Evolutionary conservation across 352 stramenopile genomes (phyloP), one percentile per base, ranked within the genome.

Genomic region (Globisporangium spinosum): DNA sequence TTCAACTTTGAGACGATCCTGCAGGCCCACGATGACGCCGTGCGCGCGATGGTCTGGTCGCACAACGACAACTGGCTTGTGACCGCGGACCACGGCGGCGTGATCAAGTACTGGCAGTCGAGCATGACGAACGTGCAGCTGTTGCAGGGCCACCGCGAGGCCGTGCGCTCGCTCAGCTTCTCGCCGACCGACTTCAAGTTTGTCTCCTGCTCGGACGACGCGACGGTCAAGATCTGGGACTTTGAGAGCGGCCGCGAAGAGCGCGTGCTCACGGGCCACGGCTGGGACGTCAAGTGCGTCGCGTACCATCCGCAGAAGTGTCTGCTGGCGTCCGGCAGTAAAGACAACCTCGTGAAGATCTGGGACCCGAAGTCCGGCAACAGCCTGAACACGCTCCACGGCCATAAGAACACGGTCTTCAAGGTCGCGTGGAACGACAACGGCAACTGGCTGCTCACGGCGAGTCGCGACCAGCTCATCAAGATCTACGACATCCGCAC

Each of bases 1-100:
- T 99, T 99, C 83, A 98, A 98, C 68, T 99, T 98, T 75, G 97
- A 99, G 86, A 96, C 97, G 2, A 98, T 98, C 66, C 88, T 99
- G 68, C 92, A 95, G 67, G 87, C 87, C n/a, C 86, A 97, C 75
- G 76, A 97, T 76, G 70, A 92, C 61, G 89, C 90, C 0, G 89
- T 97, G 66, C 74, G 89, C 15, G 87, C 91, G 35, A 97, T 97
- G 89, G 86, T 96, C 58, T 97, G 89, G 89, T 97, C 87, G 5
- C 89, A 95, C 70, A 95, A 95, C 68, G 87, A 93, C 76, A 97
- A 96, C 65, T 94, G 87, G 78, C 84, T 97, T 25, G 88, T 97
- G 10, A 97, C 89, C 61, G 89, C 89, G 23, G 90, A 98, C 73
- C 86, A 96, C 77, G 85, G 83, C 49, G 90, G 91, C 12, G 86